phyloP scores from a whole-genome alignment of 139 green algal genomes.

The Chlamydomonas incerta region DNA sequence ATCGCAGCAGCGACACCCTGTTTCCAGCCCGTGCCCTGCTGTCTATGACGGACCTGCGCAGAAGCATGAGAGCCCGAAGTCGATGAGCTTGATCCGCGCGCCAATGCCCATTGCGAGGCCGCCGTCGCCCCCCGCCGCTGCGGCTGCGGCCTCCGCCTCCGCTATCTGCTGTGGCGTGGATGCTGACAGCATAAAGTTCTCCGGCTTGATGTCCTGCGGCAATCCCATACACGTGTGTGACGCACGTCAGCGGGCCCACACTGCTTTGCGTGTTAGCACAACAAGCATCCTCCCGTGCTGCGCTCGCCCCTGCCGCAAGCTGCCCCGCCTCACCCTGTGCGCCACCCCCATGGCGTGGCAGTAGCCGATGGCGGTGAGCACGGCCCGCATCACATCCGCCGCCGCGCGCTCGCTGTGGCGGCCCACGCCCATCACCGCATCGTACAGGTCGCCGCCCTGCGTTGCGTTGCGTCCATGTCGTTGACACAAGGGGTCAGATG shows the following conservation, averaged over 20 bases:
- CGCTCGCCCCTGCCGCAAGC: no score
- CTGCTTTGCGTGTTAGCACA: no score
- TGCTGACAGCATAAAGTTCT: constrained; percentile 86
- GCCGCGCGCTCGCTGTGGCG: constrained; percentile 38
- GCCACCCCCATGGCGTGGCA: constrained; percentile 39
- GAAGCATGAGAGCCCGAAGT: constrained; percentile 73
- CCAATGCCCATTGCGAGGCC: background rate
- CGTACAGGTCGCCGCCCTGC: constrained; percentile 62
- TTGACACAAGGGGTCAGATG: no score
- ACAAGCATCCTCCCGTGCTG: no score
- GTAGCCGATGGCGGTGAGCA: constrained; percentile 44
- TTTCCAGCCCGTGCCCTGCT: no score
- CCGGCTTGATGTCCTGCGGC: constrained; percentile 69
- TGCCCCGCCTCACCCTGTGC: constrained; percentile 13
- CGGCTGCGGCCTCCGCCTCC: background rate
- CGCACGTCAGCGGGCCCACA: no score
- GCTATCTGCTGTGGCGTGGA: background rate
- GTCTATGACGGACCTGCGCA: constrained; percentile 2
- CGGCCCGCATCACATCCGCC: constrained; percentile 33
- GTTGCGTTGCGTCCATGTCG: background rate
- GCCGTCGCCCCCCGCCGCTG: no score
- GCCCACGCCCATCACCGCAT: constrained; percentile 48
- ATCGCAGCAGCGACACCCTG: background rate
- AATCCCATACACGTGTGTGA: no score
- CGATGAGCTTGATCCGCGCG: constrained; percentile 58